These are phyloP conservation scores for Gossypium mustelinum DNA, from an alignment of 345 rosid genomes.

Conservation along the genomic window DNA sequence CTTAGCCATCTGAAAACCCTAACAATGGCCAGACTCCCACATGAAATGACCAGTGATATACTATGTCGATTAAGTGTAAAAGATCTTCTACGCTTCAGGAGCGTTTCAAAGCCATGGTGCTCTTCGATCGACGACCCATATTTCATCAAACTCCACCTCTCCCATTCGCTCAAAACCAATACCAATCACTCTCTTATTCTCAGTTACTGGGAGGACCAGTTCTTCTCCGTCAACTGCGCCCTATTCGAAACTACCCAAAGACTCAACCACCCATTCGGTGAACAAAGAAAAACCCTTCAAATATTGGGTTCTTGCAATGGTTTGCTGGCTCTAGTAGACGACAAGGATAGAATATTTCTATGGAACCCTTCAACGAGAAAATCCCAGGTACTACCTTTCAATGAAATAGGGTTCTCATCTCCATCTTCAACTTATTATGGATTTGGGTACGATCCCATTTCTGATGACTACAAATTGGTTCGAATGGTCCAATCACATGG, in stretches of 20 bases:
- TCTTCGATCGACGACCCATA: conserved; percentile 24
- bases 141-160: conserved; percentile 18
- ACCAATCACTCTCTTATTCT: conserved; percentile 17
- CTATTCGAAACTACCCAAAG: conserved; percentile 7
- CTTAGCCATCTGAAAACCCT: background rate
- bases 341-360: conserved; percentile 28
- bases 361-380: conserved; percentile 36
- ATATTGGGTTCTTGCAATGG: conserved; percentile 41
- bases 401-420: background rate
- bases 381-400: conserved; percentile 4
- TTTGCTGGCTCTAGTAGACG: conserved; percentile 32
- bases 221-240: conserved; percentile 26
- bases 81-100: conserved; percentile 34
- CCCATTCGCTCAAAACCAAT: conserved; percentile 1
- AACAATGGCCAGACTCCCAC: background rate
- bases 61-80: conserved; percentile 26
- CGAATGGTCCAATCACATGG: conserved; percentile 31
- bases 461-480: conserved; percentile 31
- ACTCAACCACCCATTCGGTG: conserved; percentile 28
- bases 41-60: background rate
- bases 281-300: conserved; percentile 24
- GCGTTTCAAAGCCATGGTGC: conserved; percentile 26
- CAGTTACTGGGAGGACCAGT: background rate
- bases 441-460: conserved; percentile 34
- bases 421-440: conserved; percentile 21